Evolutionary conservation across 306 rosid species (phyloP), one percentile per base, ranked within the genome.

Genomic region (Clitoria ternatea): DNA sequence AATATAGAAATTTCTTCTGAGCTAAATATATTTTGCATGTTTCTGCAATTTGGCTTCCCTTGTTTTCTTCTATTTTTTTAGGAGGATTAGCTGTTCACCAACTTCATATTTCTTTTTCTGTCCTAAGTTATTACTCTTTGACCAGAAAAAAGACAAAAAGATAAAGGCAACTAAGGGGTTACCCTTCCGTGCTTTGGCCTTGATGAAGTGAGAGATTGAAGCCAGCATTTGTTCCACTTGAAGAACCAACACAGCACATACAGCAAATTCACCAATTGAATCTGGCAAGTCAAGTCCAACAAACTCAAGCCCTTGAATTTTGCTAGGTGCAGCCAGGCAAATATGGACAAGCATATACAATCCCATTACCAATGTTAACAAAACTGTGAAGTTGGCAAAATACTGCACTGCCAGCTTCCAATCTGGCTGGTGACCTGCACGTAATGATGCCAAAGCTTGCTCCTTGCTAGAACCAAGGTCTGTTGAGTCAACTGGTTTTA

Each of bases 271-370:
- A 49, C 96, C 85, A 79, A 95, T 76, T 64, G 97, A 89, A 83
- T 95, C 99, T 27, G 99, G 97, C 67, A 95, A 85, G 84, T 95
- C 99, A 69, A 95, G 96, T 63, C 97, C 96, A 65, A 68, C 77
- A 79, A 85, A 83, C 81, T 95, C 97, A 71, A 95, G 86, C 75
- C 97, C 96, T 80, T 89, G 96, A 80, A 82, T 72, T 9, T 56
- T 47, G 79, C 84, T 32, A 19, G 96, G 94, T 61, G 72, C 50
- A 35, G 83, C 88, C 73, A 89, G 10, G 76, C 85, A 91, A 44
- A 91, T 83, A 82, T 95, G 99, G 26, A 85, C 84, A 76, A 87
- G 69, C 82, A 95, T 72, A 42, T 83, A 95, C 71, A 86, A 61
- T 40, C 84, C 90, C 80, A 87, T 67, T 43, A 86, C 30, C 56